A percentile compares a stretch with the other conserved stretches of the same genome.
phyloP scores from a whole-genome alignment of 2,329 filamentous ascomycete genomes.

The Ophiocordyceps camponoti-floridani region DNA sequence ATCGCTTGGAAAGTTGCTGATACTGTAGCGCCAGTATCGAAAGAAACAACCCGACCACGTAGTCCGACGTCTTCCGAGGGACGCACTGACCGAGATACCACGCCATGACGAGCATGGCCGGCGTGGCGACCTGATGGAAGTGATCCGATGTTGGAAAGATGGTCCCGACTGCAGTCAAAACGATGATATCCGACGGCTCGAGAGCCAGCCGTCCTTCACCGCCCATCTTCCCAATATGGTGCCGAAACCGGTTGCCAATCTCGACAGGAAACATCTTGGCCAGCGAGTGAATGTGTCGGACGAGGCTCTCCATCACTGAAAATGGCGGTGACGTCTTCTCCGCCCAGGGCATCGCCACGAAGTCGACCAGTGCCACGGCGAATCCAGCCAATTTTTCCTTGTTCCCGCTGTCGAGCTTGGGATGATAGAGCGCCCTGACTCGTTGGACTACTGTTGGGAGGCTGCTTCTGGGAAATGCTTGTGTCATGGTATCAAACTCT shows the following conservation, averaged over 20 bases:
- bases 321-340: slow-evolving; percentile 36
- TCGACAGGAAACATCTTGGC: slow-evolving; percentile 69
- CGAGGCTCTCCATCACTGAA: slow-evolving; percentile 54
- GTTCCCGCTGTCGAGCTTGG: slow-evolving; percentile 69
- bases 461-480: slow-evolving; percentile 42
- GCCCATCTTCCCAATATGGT: slow-evolving; percentile 44
- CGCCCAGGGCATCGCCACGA: slow-evolving; percentile 30
- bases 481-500: slow-evolving; percentile 52
- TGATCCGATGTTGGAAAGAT: slow-evolving; percentile 94
- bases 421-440: slow-evolving; percentile 82
- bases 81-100: slow-evolving; percentile 68
- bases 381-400: slow-evolving; percentile 64
- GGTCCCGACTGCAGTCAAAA: slow-evolving; percentile 68
- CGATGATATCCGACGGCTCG: slow-evolving; percentile 53
- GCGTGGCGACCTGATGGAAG: slow-evolving; percentile 89
- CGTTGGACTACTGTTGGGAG: slow-evolving; percentile 69
- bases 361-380: slow-evolving; percentile 45
- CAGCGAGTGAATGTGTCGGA: slow-evolving; percentile 83
- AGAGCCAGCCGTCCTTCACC: slow-evolving; percentile 29
- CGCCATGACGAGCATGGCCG: slow-evolving; percentile 68
- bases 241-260: slow-evolving; percentile 60
- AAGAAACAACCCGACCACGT: slow-evolving; percentile 61
- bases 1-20: slow-evolving; percentile 67
- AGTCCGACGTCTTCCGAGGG: slow-evolving; percentile 45
- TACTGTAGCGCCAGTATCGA: slow-evolving; percentile 66